Base-by-base conservation (phyloP, 768 basidiomycete genomes). In the Pisolithus tinctorius region DNA sequence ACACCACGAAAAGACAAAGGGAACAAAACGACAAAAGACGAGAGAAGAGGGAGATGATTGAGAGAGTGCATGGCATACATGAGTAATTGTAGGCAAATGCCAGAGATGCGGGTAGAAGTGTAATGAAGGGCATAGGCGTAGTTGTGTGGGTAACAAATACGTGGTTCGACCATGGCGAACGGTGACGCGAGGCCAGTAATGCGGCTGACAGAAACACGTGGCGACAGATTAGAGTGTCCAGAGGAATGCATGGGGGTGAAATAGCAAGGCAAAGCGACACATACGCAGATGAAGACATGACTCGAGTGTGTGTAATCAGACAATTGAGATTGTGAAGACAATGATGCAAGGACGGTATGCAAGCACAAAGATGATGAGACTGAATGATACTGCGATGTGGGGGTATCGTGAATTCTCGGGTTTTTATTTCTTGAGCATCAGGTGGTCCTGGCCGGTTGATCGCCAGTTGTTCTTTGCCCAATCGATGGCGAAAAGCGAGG, bases 401-500 rank as follows among this genome's bases (percentile, higher is more conserved):
- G 34, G 58, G n/a, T 45, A 30, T 30, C 14, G 14, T 16, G 27
- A 36, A 25, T 25, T 44, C n/a, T 31, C 45, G 36, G 17, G 45
- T 9, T 34, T 45, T 36, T 56, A 65, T 56, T 65, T 67, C 58
- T 65, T 67, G 60, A 56, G 60, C 62, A 67, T 54, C 57, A 61
- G 55, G 36, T 51, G 51, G 41, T 60, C 65, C 48, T 66, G 63
- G 58, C 45, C 64, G 60, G 69, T 68, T 51, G 61, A 72, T 47
- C 61, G 65, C 59, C 72, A 58, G 63, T 82, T 75, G 38, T 65
- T 69, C 58, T 73, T 79, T 41, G 86, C 85, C 84, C 84, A 88
- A 50, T 86, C 79, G 62, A 87, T 76, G 40, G 88, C 88, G 62
- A 83, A 90, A 37, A 79, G 67, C 17, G 86, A 84, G 29, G 88